These are phyloP conservation scores for Peronospora destructor DNA, from an alignment of 352 stramenopile genomes.

Conservation along the genomic window DNA sequence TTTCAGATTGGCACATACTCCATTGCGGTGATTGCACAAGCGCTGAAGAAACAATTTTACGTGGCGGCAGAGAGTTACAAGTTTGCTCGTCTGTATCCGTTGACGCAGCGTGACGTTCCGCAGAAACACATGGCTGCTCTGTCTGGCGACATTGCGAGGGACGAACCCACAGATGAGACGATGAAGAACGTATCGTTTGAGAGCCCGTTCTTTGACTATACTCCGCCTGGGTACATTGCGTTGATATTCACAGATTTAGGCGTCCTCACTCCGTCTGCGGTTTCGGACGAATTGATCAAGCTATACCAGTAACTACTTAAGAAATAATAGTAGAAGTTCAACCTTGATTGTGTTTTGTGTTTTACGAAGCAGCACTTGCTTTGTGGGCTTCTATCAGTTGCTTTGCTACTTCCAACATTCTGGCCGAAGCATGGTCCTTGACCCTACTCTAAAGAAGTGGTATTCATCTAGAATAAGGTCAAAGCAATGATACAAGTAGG, in stretches of 20 bases:
- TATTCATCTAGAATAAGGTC: too few relatives aligned
- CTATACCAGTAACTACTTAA: slow-evolving; percentile 89
- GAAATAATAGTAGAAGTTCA: slow-evolving; percentile 8
- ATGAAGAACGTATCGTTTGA: slow-evolving; percentile 70
- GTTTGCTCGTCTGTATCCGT: slow-evolving; percentile 96
- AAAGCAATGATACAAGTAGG: too few relatives aligned
- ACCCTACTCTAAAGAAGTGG: too few relatives aligned
- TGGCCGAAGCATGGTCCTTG: too few relatives aligned
- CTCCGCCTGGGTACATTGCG: slow-evolving; percentile 95
- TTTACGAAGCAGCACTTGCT: too few relatives aligned
- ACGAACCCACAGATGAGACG: slow-evolving; percentile 17
- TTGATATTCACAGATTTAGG: slow-evolving; percentile 98
- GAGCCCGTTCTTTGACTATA: slow-evolving; percentile 95
- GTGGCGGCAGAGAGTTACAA: slow-evolving; percentile 98
- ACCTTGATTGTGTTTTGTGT: neutral
- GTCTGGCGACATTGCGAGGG: slow-evolving; percentile 25
- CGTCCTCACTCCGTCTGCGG: slow-evolving; percentile 94
- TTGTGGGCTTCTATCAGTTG: neutral
- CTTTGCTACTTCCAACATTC: neutral
- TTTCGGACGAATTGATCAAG: slow-evolving; percentile 98
- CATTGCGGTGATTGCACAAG: slow-evolving; percentile 90
- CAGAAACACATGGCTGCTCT: slow-evolving; percentile 59
- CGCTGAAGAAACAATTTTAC: slow-evolving; percentile 96
- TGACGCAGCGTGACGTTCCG: slow-evolving; percentile 93
- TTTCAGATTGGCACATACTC: slow-evolving; percentile 91